phyloP scores from a whole-genome alignment of 2,329 filamentous ascomycete genomes.

The Tolypocladium tropicale region DNA sequence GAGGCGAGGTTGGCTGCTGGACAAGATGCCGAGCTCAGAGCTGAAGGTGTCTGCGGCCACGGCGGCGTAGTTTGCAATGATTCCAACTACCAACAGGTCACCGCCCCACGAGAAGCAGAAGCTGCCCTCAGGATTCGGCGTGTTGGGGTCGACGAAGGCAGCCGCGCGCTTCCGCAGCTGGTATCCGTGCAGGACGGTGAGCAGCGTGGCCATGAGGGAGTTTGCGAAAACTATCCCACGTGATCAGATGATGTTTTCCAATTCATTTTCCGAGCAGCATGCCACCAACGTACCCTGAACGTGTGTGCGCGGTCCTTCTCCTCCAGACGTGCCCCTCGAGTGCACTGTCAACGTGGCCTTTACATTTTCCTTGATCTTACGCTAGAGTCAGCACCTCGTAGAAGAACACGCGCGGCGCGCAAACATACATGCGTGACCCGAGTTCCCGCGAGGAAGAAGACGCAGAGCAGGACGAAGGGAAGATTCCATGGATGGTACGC shows the following conservation, averaged over 20 bases:
- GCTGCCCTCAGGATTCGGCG: constrained; percentile 24
- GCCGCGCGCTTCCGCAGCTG: constrained; percentile 42
- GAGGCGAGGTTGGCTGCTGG: constrained; percentile 63
- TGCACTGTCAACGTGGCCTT: constrained; percentile 76
- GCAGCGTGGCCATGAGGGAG: constrained; percentile 64
- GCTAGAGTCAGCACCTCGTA: constrained; percentile 6
- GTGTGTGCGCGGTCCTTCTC: constrained; percentile 74
- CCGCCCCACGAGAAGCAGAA: constrained; percentile 51
- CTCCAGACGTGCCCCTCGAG: constrained; percentile 60
- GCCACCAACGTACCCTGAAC: constrained; percentile 50
- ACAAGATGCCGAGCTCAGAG: constrained; percentile 88
- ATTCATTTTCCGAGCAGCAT: background rate
- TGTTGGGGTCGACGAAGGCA: constrained; percentile 22
- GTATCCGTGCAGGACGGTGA: constrained; percentile 48
- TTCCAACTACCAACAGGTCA: constrained; percentile 53
- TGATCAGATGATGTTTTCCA: background rate
- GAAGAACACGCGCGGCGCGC: background rate
- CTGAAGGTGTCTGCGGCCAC: constrained; percentile 91
- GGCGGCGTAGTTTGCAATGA: constrained; percentile 78
- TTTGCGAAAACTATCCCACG: constrained; percentile 64
- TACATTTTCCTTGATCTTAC: constrained; percentile 74
- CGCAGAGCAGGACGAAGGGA: constrained; percentile 73
- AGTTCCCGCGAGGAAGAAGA: constrained; percentile 83
- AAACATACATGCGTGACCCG: constrained; percentile 63
- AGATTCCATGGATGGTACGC: constrained; percentile 87